Conservation (phyloP, 1,284 basidiomycete species). For the Pterulicium gracile region DNA sequence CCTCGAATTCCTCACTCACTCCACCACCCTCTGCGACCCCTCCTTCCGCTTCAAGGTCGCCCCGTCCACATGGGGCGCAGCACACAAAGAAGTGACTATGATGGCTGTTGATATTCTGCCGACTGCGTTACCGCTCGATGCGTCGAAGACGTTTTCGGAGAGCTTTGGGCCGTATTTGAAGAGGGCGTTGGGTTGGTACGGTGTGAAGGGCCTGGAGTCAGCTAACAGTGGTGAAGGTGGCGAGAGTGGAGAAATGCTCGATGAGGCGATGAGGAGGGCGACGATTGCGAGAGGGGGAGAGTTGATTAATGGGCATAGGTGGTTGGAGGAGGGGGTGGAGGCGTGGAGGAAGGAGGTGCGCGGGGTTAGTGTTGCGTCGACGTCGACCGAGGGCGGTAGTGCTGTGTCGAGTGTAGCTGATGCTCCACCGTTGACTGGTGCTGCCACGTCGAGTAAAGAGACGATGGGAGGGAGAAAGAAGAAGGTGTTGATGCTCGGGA, state of each 20-base stretch:
- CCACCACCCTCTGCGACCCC: constrained; percentile 71
- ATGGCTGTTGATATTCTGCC: constrained; percentile 89
- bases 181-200: constrained; percentile 35
- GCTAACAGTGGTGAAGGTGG: too few species aligned
- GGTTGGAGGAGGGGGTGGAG: constrained; percentile 47
- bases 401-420: too few species aligned
- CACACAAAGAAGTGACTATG: constrained; percentile 52
- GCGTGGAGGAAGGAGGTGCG: constrained; percentile 22
- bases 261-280: constrained; percentile 48
- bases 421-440: too few species aligned
- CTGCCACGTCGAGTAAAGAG: constrained; percentile 2
- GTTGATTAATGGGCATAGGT: constrained; percentile 42
- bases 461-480: constrained; percentile 35
- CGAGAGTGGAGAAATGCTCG: constrained; percentile 14
- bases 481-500: constrained; percentile 75
- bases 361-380: neutral
- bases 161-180: constrained; percentile 62
- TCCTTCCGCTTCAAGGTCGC: constrained; percentile 46
- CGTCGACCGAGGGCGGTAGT: neutral
- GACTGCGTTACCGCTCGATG: constrained; percentile 71
- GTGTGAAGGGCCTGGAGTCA: constrained; percentile 12
- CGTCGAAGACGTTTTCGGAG: constrained; percentile 65
- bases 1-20: constrained; percentile 67
- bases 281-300: constrained; percentile 58
- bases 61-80: constrained; percentile 14